A percentile compares a stretch with the other conserved stretches of the same genome.
phyloP scores from a whole-genome alignment of 495 filamentous ascomycete species.

The Amphirosellinia nigrospora region DNA sequence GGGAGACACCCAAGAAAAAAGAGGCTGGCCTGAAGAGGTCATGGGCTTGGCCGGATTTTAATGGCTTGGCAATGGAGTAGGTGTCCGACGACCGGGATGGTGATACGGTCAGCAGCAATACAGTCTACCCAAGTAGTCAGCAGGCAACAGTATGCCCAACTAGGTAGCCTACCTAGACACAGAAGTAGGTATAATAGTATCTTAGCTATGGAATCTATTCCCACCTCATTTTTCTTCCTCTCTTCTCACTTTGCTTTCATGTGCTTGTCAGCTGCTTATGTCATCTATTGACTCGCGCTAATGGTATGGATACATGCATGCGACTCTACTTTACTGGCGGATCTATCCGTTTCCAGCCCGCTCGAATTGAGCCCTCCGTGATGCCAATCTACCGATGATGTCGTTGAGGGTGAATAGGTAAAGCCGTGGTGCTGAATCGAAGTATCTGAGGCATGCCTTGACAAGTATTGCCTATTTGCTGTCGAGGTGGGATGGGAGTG shows the following conservation, averaged over 20 bases:
- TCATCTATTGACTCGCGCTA: neutral
- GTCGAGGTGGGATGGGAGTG: neutral
- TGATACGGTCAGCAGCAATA: constrained; percentile 12
- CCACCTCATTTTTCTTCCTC: neutral
- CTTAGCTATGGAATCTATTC: neutral
- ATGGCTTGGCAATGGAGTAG: constrained; percentile 11
- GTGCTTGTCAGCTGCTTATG: too few species aligned
- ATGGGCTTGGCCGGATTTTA: neutral
- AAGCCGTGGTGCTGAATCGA: neutral
- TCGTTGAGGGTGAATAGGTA: neutral
- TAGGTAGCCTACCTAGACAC: neutral
- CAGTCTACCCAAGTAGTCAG: neutral
- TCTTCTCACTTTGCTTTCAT: neutral
- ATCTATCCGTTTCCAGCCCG: neutral
- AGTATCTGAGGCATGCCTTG: neutral
- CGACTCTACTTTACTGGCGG: too few species aligned
- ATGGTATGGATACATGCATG: neutral
- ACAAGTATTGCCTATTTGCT: neutral
- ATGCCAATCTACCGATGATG: neutral
- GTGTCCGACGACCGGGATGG: constrained; percentile 7
- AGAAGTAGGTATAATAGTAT: constrained; percentile 14
- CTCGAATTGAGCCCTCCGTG: neutral
- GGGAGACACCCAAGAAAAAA: neutral
- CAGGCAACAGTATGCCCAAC: constrained; percentile 4
- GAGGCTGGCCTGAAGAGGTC: neutral